These are phyloP conservation scores for Sphaerobolus stellatus DNA, from an alignment of 1,284 basidiomycete species.

Conservation along the genomic window DNA sequence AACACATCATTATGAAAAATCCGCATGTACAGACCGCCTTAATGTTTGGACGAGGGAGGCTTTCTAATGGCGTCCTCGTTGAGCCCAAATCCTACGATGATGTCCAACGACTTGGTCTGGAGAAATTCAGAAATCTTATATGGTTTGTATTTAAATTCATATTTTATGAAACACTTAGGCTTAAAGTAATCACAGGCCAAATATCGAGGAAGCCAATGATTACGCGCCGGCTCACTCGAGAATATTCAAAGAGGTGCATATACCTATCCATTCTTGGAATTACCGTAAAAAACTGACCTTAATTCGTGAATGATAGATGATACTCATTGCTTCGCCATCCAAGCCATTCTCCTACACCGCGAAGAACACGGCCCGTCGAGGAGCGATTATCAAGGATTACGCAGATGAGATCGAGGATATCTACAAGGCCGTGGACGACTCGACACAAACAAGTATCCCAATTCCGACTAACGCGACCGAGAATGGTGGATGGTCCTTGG, in stretches of 20 bases:
- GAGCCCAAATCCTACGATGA: slow-evolving; percentile 32
- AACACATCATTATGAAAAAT: slow-evolving; percentile 21
- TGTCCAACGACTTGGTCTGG: slow-evolving; percentile 30
- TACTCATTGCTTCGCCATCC: slow-evolving; percentile 24
- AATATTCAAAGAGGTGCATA: slow-evolving; percentile 28
- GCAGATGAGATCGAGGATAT: slow-evolving; percentile 28
- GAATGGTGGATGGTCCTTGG: slow-evolving; percentile 13
- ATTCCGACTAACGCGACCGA: slow-evolving; percentile 9
- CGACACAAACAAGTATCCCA: slow-evolving; percentile 8
- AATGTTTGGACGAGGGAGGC: slow-evolving; percentile 43
- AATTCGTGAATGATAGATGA: slow-evolving; percentile 23
- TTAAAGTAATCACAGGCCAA: slow-evolving; percentile 18
- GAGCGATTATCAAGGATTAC: slow-evolving; percentile 24
- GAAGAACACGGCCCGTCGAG: slow-evolving; percentile 30
- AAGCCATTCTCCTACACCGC: slow-evolving; percentile 34
- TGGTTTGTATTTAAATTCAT: slow-evolving; percentile 26
- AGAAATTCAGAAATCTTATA: slow-evolving; percentile 35
- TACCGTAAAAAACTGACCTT: background rate
- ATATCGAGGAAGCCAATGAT: slow-evolving; percentile 25
- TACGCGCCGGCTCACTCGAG: slow-evolving; percentile 29
- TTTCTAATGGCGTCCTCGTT: slow-evolving; percentile 43
- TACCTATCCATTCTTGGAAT: background rate
- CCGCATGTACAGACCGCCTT: slow-evolving; percentile 32
- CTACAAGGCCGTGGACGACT: slow-evolving; percentile 21
- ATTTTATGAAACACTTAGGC: background rate